Evolutionary conservation across 192 early-diverging fungal species (phyloP), one percentile per base, ranked within the genome.

Genomic region (Funneliformis mosseae): DNA sequence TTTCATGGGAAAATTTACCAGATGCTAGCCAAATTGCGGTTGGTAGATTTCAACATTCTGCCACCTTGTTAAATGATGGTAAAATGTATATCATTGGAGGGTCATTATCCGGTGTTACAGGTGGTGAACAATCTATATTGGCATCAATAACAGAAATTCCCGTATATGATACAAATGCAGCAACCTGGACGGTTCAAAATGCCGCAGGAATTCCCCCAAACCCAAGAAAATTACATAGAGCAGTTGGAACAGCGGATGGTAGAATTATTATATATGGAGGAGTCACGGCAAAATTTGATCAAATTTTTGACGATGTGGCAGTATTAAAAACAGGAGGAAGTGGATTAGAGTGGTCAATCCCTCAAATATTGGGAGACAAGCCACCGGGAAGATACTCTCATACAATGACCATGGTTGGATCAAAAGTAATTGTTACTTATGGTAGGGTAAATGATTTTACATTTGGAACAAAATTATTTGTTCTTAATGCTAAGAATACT

Each of bases 1-100:
- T 70, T 28, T 70, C 68, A 11, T 67, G 25, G 64, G 23, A 67
- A 67, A 11, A 7, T 6, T 23, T 50, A 33, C 33, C 33, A 3
- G 33, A 33, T 62, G 18, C 5, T 4, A 2, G 5, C 16, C 16
- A 21, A 21, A 55, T 21, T 46, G 28, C 81, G 27, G 25, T 66
- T 61, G 67, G 67, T 61, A 48, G 67, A 10, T 82, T 33, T 46
- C 67, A 71, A 38, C 81, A 82, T 48, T 50, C 68, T 25, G 23
- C 76, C 10, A 82, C 76, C 3, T 42, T 82, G 28, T 70, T 82
- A 38, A 45, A 27, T 1, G 81, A 82, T 64, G 77, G 77, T 18
- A 69, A 66, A 25, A 78, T 82, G 77, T 61, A 72, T 16, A 38
- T 82, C 0, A 70, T 82, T 38, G 81, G 81, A 43, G 81, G 81